Evolutionary conservation across 305 asterid species (phyloP).

Genomic region (Solanum hybrid): DNA sequence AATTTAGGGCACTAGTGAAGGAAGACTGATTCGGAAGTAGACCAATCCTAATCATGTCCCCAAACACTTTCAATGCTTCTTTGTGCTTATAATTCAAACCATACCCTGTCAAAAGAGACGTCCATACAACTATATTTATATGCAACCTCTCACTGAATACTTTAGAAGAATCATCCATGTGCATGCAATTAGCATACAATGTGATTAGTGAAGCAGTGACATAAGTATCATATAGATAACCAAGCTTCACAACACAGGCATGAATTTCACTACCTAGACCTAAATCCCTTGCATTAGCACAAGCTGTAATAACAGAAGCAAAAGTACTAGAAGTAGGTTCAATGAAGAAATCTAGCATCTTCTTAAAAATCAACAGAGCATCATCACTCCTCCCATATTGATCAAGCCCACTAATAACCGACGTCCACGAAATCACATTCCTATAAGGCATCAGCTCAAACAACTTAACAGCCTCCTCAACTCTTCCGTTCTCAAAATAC

Average conservation of each 20-base stretch:
- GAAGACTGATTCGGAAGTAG: slow-evolving; percentile 73
- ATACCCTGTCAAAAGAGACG: slow-evolving; percentile 77
- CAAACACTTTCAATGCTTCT: slow-evolving; percentile 46
- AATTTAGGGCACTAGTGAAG: slow-evolving; percentile 71
- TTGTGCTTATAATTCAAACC: slow-evolving; percentile 47
- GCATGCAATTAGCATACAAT: slow-evolving; percentile 58
- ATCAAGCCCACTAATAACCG: slow-evolving; percentile 75
- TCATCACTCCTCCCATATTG: slow-evolving; percentile 57
- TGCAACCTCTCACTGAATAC: slow-evolving; percentile 51
- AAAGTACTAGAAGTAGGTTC: slow-evolving; percentile 54
- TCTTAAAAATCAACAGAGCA: slow-evolving; percentile 36
- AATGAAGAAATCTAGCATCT: slow-evolving; percentile 44
- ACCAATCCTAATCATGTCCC: slow-evolving; percentile 47
- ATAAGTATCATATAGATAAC: slow-evolving; percentile 39
- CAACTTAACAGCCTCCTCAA: slow-evolving; percentile 43
- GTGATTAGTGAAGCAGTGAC: slow-evolving; percentile 62
- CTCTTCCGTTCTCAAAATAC: slow-evolving; percentile 46
- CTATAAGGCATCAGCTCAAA: slow-evolving; percentile 46
- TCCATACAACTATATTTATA: slow-evolving; percentile 73
- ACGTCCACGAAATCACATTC: slow-evolving; percentile 81
- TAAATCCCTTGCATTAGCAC: slow-evolving; percentile 37
- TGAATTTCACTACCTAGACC: slow-evolving; percentile 57
- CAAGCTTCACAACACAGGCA: slow-evolving; percentile 45
- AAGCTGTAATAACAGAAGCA: slow-evolving; percentile 55
- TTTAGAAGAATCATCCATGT: slow-evolving; percentile 33